phyloP scores from a whole-genome alignment of 495 filamentous ascomycete species.

The Talaromyces thailandensis region DNA sequence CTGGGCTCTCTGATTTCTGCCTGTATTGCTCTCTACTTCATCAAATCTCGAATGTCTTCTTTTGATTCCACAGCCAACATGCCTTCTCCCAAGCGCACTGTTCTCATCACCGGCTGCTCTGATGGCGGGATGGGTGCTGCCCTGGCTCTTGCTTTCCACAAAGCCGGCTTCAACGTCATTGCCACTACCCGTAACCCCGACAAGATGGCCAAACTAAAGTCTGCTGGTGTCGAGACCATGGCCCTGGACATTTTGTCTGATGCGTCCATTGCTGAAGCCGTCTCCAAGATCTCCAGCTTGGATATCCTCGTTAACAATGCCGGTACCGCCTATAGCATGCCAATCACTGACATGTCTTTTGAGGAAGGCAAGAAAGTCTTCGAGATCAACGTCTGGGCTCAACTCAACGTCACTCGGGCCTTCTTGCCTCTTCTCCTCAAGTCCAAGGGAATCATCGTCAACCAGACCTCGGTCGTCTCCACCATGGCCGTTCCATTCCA shows the following conservation, averaged over 20 bases:
- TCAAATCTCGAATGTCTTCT: neutral
- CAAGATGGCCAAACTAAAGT: slow-evolving; percentile 21
- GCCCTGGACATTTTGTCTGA: slow-evolving; percentile 38
- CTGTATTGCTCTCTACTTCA: neutral
- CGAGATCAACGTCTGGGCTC: slow-evolving; percentile 45
- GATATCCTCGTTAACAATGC: slow-evolving; percentile 51
- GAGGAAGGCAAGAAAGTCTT: slow-evolving; percentile 33
- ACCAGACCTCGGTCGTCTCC: slow-evolving; percentile 39
- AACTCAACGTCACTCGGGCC: slow-evolving; percentile 42
- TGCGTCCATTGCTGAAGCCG: slow-evolving; percentile 25
- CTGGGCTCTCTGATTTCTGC: neutral
- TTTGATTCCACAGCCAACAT: neutral
- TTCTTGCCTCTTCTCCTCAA: slow-evolving; percentile 44
- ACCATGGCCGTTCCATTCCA: slow-evolving; percentile 14
- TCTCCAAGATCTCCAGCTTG: slow-evolving; percentile 19
- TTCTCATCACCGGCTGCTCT: slow-evolving; percentile 41
- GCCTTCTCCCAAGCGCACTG: slow-evolving; percentile 13
- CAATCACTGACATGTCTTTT: slow-evolving; percentile 37
- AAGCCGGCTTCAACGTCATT: slow-evolving; percentile 42
- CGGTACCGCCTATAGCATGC: slow-evolving; percentile 32
- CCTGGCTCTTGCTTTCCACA: slow-evolving; percentile 43
- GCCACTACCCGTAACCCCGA: slow-evolving; percentile 41
- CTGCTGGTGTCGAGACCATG: slow-evolving; percentile 31
- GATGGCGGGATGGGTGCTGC: slow-evolving; percentile 45
- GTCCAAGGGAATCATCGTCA: slow-evolving; percentile 36